Evolutionary conservation across 768 basidiomycete species (phyloP).

Genomic region (Mycena indigotica): DNA sequence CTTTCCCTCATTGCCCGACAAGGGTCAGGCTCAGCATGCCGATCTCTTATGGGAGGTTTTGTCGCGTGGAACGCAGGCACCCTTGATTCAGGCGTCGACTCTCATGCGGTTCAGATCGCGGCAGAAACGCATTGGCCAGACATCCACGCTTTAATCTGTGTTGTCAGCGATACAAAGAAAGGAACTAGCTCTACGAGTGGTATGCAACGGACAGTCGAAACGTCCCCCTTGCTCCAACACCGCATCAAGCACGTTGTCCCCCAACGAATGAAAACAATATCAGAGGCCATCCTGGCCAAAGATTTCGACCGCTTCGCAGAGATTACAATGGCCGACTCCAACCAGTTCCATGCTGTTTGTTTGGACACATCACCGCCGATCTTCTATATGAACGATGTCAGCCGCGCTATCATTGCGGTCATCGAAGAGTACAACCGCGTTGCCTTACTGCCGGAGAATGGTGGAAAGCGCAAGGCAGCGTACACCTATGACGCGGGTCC

Average conservation of each 20-base stretch:
- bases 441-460: conserved; percentile 45
- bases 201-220: conserved; percentile 98
- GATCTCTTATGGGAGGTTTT: conserved; percentile 95
- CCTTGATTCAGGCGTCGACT: conserved; percentile 73
- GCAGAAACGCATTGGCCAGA: conserved; percentile 89
- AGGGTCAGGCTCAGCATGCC: conserved; percentile 96
- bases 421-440: conserved; percentile 93
- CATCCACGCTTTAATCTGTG: conserved; percentile 95
- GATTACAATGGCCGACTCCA: conserved; percentile 96
- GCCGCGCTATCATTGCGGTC: conserved; percentile 86
- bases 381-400: conserved; percentile 99
- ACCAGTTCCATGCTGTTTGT: conserved; percentile 97
- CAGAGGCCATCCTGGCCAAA: conserved; percentile 70
- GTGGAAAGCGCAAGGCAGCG: conserved; percentile 75
- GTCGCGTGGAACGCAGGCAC: conserved; percentile 91
- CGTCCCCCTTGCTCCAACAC: conserved; percentile 83
- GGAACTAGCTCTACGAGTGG: conserved; percentile 92
- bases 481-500: conserved; percentile 99
- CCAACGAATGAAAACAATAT: conserved; percentile 79
- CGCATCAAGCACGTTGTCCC: conserved; percentile 89
- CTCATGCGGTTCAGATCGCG: conserved; percentile 85
- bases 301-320: conserved; percentile 90
- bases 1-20: conserved; percentile 95
- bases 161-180: conserved; percentile 95
- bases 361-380: conserved; percentile 97